Evolutionary conservation across 1,139 yeast species (phyloP).

Genomic region (Yamadazyma membranifaciens): DNA sequence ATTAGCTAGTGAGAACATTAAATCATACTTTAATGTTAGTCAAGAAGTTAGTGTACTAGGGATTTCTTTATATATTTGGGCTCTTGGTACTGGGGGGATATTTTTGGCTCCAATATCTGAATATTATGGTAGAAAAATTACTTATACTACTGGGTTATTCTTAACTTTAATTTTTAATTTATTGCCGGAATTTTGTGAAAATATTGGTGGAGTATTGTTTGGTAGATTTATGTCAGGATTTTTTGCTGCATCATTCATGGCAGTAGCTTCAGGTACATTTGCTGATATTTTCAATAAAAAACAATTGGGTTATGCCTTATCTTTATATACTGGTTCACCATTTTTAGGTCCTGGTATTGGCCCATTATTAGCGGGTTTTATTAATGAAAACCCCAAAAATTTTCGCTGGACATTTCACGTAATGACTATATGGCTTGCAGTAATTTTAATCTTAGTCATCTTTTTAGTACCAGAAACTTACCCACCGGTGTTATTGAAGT

Average conservation of each 20-base stretch:
- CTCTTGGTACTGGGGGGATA: slow-evolving; percentile 33
- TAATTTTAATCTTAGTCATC: slow-evolving; percentile 16
- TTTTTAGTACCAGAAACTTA: slow-evolving; percentile 58
- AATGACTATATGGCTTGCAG: slow-evolving; percentile 23
- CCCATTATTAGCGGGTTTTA: slow-evolving; percentile 31
- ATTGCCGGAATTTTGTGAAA: slow-evolving; percentile 26
- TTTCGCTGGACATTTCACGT: slow-evolving; percentile 28
- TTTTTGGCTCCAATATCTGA: slow-evolving; percentile 34
- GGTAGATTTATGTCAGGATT: slow-evolving; percentile 35
- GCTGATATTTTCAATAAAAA: slow-evolving; percentile 30
- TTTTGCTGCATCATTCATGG: slow-evolving; percentile 32
- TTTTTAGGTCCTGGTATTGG: slow-evolving; percentile 36
- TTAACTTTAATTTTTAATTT: slow-evolving; percentile 25
- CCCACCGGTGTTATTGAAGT: slow-evolving; percentile 50
- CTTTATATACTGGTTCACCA: slow-evolving; percentile 30
- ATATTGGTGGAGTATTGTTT: slow-evolving; percentile 29
- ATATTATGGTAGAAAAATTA: slow-evolving; percentile 31
- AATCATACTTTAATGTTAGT: slow-evolving; percentile 22
- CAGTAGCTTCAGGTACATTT: slow-evolving; percentile 36
- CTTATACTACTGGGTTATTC: slow-evolving; percentile 24
- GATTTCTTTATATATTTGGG: slow-evolving; percentile 29
- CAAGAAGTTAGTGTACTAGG: slow-evolving; percentile 30
- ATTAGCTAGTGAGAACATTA: slow-evolving; percentile 24
- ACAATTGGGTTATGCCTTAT: slow-evolving; percentile 26
- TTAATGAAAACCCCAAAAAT: slow-evolving; percentile 18